phyloP scores from a whole-genome alignment of 2,329 filamentous ascomycete genomes.

The Scedosporium boydii region DNA sequence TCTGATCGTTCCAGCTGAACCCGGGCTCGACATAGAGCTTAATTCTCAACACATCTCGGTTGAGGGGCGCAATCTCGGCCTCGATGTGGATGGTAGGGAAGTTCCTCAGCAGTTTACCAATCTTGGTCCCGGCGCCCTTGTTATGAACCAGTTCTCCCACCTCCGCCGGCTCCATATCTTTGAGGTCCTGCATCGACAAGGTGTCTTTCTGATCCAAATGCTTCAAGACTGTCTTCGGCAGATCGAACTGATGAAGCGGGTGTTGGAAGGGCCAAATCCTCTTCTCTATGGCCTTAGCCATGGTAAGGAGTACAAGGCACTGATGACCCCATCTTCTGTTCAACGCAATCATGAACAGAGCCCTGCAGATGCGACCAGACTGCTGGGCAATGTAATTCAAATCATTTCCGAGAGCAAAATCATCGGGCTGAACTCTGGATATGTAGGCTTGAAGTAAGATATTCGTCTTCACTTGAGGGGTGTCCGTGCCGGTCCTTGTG shows the following conservation, averaged over 20 bases:
- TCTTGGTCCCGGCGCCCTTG: slow-evolving; percentile 71
- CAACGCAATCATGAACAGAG: slow-evolving; percentile 93
- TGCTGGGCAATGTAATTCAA: slow-evolving; percentile 94
- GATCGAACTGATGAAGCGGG: slow-evolving; percentile 88
- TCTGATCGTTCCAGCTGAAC: slow-evolving; percentile 87
- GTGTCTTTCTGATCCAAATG: slow-evolving; percentile 76
- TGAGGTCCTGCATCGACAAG: slow-evolving; percentile 69
- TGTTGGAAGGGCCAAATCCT: slow-evolving; percentile 93
- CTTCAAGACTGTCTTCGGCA: slow-evolving; percentile 72
- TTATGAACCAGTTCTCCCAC: slow-evolving; percentile 91
- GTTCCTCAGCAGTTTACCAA: slow-evolving; percentile 73
- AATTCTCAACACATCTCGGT: slow-evolving; percentile 89
- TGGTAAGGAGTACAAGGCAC: slow-evolving; percentile 78
- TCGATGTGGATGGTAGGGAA: slow-evolving; percentile 90
- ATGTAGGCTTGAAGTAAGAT: slow-evolving; percentile 92
- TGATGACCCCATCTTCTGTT: slow-evolving; percentile 95
- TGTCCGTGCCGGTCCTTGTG: slow-evolving; percentile 46
- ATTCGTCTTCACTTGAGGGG: slow-evolving; percentile 85
- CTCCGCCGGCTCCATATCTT: slow-evolving; percentile 88
- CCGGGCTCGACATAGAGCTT: slow-evolving; percentile 79
- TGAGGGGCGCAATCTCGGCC: slow-evolving; percentile 89
- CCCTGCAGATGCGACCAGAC: slow-evolving; percentile 84
- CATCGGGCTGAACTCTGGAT: slow-evolving; percentile 75
- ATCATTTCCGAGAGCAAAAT: slow-evolving; percentile 89
- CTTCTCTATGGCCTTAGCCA: slow-evolving; percentile 96